Conservation (phyloP, 345 rosid species). For the Odontarrhena argentea region DNA sequence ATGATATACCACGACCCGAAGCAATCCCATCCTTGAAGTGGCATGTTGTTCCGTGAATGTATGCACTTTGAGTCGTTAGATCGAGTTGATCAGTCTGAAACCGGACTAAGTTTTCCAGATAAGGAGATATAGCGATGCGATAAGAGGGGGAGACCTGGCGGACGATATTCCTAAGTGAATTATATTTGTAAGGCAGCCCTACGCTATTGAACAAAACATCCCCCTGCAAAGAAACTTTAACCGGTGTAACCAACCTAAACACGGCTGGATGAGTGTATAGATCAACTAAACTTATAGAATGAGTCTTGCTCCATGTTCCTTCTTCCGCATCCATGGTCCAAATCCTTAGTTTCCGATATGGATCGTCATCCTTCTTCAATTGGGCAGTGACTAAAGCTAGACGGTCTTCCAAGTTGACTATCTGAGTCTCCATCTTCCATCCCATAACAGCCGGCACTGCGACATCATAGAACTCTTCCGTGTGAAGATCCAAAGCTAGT, state of each 20-base stretch:
- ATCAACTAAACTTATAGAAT: constrained; percentile 2
- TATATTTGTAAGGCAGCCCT: too few relatives aligned
- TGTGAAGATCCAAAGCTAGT: constrained; percentile 14
- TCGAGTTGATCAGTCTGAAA: too few relatives aligned
- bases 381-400: constrained; percentile 17
- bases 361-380: neutral
- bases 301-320: neutral
- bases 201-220: too few relatives aligned
- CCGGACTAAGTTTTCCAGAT: too few relatives aligned
- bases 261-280: neutral
- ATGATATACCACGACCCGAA: neutral
- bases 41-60: too few relatives aligned
- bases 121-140: too few relatives aligned
- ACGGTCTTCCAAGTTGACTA: constrained; percentile 1
- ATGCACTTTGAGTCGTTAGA: too few relatives aligned
- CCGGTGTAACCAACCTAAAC: neutral
- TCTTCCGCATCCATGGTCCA: neutral
- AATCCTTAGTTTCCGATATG: neutral
- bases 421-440: neutral
- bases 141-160: too few relatives aligned
- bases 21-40: too few relatives aligned
- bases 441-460: neutral
- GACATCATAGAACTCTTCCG: neutral
- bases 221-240: too few relatives aligned
- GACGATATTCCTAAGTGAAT: too few relatives aligned